Evolutionary conservation across 768 basidiomycete species (phyloP).

Genomic region (Lactarius vividus): DNA sequence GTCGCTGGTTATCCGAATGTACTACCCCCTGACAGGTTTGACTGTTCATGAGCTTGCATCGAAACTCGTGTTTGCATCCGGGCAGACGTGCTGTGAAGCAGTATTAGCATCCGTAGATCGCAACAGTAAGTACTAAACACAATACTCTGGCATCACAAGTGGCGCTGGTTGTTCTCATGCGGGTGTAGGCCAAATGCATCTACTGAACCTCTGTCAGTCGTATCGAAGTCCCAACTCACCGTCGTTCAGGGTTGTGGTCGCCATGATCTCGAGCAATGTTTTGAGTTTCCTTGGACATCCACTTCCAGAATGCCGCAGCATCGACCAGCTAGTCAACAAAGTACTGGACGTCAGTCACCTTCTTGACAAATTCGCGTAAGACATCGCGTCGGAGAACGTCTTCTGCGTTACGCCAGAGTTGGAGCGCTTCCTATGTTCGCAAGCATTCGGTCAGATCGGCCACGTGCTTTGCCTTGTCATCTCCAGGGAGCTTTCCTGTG

Average conservation of each 20-base stretch:
- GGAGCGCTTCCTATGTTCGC: constrained; percentile 72
- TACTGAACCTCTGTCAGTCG: neutral
- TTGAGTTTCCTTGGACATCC: constrained; percentile 43
- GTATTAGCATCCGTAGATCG: too few species aligned
- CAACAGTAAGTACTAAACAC: too few species aligned
- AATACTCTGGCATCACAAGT: too few species aligned
- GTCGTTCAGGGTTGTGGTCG: constrained; percentile 44
- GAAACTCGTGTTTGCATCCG: too few species aligned
- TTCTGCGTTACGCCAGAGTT: constrained; percentile 85
- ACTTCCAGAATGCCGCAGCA: constrained; percentile 56
- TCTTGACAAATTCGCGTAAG: constrained; percentile 70
- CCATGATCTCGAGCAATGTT: constrained; percentile 35
- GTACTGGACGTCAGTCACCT: constrained; percentile 43
- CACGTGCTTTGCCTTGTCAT: constrained; percentile 60
- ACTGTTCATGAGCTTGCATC: too few species aligned
- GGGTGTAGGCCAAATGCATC: neutral
- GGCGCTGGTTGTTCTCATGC: constrained; percentile 2
- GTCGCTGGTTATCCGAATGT: too few species aligned
- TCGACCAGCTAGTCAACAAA: constrained; percentile 4
- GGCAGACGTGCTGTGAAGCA: too few species aligned
- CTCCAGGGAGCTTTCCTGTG: constrained; percentile 50
- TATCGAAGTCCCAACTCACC: neutral
- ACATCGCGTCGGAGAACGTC: constrained; percentile 53
- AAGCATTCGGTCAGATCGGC: constrained; percentile 77
- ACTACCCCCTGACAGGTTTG: too few species aligned